Evolutionary conservation across 75 land plant species (phyloP).

Genomic region (Picea glauca): DNA sequence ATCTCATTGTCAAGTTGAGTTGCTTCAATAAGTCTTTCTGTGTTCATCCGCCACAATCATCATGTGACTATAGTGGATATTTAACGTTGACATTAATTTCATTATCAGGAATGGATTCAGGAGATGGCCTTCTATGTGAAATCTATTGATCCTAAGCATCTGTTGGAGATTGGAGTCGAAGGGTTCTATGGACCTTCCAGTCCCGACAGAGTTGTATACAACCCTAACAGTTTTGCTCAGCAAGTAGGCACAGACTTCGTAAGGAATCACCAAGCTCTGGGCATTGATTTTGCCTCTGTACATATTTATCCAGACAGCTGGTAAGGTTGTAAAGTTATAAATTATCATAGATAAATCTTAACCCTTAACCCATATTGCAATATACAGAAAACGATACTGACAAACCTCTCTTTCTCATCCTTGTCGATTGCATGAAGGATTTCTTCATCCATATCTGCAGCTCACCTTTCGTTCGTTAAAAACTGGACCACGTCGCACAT

Average conservation of each 20-base stretch:
- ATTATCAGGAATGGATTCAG: slow-evolving; percentile 50
- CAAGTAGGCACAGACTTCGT: slow-evolving; percentile 88
- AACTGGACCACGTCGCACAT: slow-evolving; percentile 78
- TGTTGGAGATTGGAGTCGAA: slow-evolving; percentile 72
- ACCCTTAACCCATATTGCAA: background rate
- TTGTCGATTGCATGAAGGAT: slow-evolving; percentile 31
- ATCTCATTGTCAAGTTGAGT: no score
- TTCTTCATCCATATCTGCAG: slow-evolving; percentile 36
- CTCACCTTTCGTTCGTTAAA: slow-evolving; percentile 50
- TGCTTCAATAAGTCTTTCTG: no score
- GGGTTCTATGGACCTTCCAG: slow-evolving; percentile 80
- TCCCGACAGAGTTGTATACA: slow-evolving; percentile 36
- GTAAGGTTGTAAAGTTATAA: slow-evolving; percentile 20
- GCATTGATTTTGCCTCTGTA: slow-evolving; percentile 83
- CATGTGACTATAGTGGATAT: no score
- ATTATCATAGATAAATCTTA: background rate
- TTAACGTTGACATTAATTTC: no score
- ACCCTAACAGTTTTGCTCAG: slow-evolving; percentile 51
- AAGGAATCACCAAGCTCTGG: slow-evolving; percentile 64
- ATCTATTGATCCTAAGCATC: slow-evolving; percentile 64
- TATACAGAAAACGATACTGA: background rate
- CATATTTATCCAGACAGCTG: slow-evolving; percentile 87
- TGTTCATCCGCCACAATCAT: no score
- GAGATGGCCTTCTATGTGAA: slow-evolving; percentile 90
- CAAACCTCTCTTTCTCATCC: background rate